Conservation (phyloP, 2,329 filamentous ascomycete species). For the Aspergillus sp. region DNA sequence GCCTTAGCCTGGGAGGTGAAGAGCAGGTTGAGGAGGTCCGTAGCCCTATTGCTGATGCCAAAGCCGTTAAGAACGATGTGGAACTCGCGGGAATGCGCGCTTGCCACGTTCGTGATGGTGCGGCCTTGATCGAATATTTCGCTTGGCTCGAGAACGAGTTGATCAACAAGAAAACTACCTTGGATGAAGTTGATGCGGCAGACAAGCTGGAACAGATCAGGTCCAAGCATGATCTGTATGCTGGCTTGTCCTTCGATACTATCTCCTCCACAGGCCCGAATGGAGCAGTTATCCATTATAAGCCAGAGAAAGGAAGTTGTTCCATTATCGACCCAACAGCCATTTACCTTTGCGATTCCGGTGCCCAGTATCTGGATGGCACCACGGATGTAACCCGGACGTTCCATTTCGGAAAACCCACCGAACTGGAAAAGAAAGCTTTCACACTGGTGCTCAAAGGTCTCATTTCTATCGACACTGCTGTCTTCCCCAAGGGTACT, state of each 20-base stretch:
- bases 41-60: conserved; percentile 85
- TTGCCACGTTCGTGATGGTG: conserved; percentile 91
- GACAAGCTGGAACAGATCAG: conserved; percentile 75
- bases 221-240: conserved; percentile 70
- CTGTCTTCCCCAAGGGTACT: conserved; percentile 91
- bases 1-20: conserved; percentile 80
- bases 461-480: conserved; percentile 82
- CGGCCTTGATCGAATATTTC: conserved; percentile 87
- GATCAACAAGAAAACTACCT: conserved; percentile 65
- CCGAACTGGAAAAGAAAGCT: conserved; percentile 78
- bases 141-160: conserved; percentile 95
- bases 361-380: conserved; percentile 92
- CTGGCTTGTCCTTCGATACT: conserved; percentile 89
- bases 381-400: conserved; percentile 96
- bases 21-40: conserved; percentile 80
- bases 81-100: conserved; percentile 91
- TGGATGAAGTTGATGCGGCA: conserved; percentile 90
- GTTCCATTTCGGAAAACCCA: conserved; percentile 84
- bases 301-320: conserved; percentile 79
- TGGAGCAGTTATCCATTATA: conserved; percentile 95
- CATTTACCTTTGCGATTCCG: conserved; percentile 94
- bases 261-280: conserved; percentile 94
- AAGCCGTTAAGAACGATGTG: conserved; percentile 88
- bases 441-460: conserved; percentile 96
- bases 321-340: conserved; percentile 78